Evolutionary conservation across 78 protist genomes (phyloP).

Genomic region (Neovahlkampfia damariscottae): DNA sequence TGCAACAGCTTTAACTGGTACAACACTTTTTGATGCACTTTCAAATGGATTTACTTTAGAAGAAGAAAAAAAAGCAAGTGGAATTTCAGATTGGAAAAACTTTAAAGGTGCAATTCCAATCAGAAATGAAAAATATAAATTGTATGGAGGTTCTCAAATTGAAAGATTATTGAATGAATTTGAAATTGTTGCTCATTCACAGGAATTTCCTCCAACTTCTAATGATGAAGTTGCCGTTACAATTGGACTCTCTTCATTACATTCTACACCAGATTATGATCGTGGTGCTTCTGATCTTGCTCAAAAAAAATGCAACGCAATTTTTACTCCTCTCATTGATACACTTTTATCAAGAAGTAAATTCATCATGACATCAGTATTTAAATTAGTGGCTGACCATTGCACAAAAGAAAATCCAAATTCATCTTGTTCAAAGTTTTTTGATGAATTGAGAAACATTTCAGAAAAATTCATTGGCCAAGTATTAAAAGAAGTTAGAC

Average conservation of each 20-base stretch:
- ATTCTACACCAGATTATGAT: slow-evolving; percentile 48
- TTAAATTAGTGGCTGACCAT: neutral
- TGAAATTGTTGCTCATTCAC: slow-evolving; percentile 47
- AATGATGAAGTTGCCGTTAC: slow-evolving; percentile 58
- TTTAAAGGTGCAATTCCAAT: slow-evolving; percentile 36
- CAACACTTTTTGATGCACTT: slow-evolving; percentile 49
- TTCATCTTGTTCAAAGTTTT: neutral
- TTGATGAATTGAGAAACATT: neutral
- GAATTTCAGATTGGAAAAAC: slow-evolving; percentile 37
- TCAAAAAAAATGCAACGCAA: slow-evolving; percentile 38
- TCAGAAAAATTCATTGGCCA: slow-evolving; percentile 28
- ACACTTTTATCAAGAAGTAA: neutral
- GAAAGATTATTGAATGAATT: slow-evolving; percentile 52
- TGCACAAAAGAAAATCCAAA: neutral
- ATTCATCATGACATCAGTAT: neutral
- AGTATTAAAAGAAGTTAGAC: slow-evolving; percentile 25
- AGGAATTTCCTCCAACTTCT: slow-evolving; percentile 58
- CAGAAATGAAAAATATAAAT: slow-evolving; percentile 22
- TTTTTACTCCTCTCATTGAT: neutral
- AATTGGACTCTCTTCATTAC: slow-evolving; percentile 42
- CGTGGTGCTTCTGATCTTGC: slow-evolving; percentile 44
- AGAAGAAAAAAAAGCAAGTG: slow-evolving; percentile 24
- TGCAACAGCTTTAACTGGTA: neutral
- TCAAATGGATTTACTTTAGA: slow-evolving; percentile 39
- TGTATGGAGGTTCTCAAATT: slow-evolving; percentile 62